phyloP scores from a whole-genome alignment of 345 rosid genomes.

The Corchorus capsularis region DNA sequence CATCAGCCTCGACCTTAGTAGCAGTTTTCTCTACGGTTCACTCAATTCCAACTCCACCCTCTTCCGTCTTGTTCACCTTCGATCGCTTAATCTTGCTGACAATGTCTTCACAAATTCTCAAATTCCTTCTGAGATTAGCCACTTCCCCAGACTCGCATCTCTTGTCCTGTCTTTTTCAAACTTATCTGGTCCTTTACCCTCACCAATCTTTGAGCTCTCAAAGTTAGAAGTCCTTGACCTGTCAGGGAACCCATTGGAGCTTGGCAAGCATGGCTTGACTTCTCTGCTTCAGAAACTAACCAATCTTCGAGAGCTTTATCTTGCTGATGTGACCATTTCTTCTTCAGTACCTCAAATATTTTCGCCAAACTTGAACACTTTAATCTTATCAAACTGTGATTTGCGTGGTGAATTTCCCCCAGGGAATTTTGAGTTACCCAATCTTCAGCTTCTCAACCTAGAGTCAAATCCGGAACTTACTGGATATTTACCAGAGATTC shows the following conservation, averaged over 20 bases:
- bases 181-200: slow-evolving; percentile 17
- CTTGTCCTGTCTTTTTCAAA: slow-evolving; percentile 17
- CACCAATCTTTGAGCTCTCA: neutral
- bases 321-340: neutral
- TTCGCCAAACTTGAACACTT: neutral
- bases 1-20: slow-evolving; percentile 17
- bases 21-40: slow-evolving; percentile 21
- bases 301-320: neutral
- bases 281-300: neutral
- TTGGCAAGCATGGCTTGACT: neutral
- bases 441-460: slow-evolving; percentile 9
- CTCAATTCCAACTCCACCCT: slow-evolving; percentile 21
- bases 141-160: neutral
- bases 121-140: slow-evolving; percentile 9
- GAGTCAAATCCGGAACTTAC: neutral
- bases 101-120: neutral
- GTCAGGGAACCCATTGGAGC: neutral
- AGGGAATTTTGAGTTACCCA: slow-evolving; percentile 8
- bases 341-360: neutral
- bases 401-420: slow-evolving; percentile 11
- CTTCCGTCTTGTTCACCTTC: slow-evolving; percentile 24
- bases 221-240: neutral
- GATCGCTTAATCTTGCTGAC: slow-evolving; percentile 13
- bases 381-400: slow-evolving; percentile 1
- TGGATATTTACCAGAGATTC: slow-evolving; percentile 22